A percentile compares a stretch with the other conserved stretches of the same genome.
These are phyloP conservation scores for Penicillium paxilli DNA, from an alignment of 495 filamentous ascomycete species.

Conservation along the genomic window DNA sequence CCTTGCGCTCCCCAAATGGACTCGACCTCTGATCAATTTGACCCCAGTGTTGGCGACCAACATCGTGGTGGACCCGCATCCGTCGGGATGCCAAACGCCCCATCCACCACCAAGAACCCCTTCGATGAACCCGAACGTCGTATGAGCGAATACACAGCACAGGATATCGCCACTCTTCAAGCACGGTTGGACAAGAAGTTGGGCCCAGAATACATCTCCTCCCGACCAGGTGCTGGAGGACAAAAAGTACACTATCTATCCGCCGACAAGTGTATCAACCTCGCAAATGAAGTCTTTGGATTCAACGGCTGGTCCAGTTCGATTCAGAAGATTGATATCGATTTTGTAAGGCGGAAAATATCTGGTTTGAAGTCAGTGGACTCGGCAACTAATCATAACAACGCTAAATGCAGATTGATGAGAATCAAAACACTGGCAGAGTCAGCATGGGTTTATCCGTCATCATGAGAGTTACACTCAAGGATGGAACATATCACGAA, in stretches of 20 bases:
- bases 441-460: slow-evolving; percentile 83
- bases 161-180: slow-evolving; percentile 86
- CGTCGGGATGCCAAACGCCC: slow-evolving; percentile 40
- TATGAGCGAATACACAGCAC: slow-evolving; percentile 79
- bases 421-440: slow-evolving; percentile 60
- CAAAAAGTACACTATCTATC: slow-evolving; percentile 87
- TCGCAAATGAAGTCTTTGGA: slow-evolving; percentile 97
- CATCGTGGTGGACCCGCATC: slow-evolving; percentile 50
- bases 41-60: slow-evolving; percentile 74
- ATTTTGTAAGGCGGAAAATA: slow-evolving; percentile 69
- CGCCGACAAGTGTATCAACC: slow-evolving; percentile 89
- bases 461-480: slow-evolving; percentile 82
- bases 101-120: slow-evolving; percentile 59
- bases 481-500: slow-evolving; percentile 93
- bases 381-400: slow-evolving; percentile 16
- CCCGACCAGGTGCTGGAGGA: slow-evolving; percentile 75
- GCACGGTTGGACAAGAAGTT: slow-evolving; percentile 85
- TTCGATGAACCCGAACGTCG: slow-evolving; percentile 70
- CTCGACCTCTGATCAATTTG: slow-evolving; percentile 26
- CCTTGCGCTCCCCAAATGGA: not conserved
- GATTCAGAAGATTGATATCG: slow-evolving; percentile 85
- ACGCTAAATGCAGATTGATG: slow-evolving; percentile 64
- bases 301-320: slow-evolving; percentile 98
- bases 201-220: slow-evolving; percentile 94
- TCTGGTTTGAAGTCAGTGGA: not conserved